A percentile compares a stretch with the other conserved stretches of the same genome.
phyloP scores from a whole-genome alignment of 164 flowering plant species.

The Nelumbo lutea region DNA sequence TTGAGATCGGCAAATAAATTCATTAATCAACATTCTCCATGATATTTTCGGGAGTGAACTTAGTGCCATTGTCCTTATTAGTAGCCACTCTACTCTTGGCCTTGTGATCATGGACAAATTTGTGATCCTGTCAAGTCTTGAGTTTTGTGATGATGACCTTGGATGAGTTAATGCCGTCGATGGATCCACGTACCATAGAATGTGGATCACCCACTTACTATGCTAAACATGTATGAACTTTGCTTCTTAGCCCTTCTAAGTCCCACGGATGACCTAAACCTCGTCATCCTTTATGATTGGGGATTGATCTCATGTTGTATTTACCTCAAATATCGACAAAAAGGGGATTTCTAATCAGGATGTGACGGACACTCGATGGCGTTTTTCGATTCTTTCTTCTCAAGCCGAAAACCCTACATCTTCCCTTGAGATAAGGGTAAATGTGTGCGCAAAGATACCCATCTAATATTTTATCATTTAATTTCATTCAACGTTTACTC shows the following conservation, averaged over 20 bases:
- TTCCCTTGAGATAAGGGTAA: too few relatives aligned
- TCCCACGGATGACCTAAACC: slow-evolving; percentile 71
- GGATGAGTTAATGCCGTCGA: slow-evolving; percentile 70
- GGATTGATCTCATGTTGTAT: slow-evolving; percentile 73
- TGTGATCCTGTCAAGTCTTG: slow-evolving; percentile 68
- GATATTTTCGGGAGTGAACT: slow-evolving; percentile 68
- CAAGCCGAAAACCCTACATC: slow-evolving; percentile 48
- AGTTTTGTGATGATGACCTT: slow-evolving; percentile 76
- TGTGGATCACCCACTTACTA: slow-evolving; percentile 76
- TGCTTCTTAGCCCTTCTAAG: slow-evolving; percentile 78
- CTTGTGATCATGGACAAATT: slow-evolving; percentile 61
- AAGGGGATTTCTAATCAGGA: slow-evolving; percentile 61
- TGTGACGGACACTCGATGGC: slow-evolving; percentile 65
- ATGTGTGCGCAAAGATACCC: too few relatives aligned
- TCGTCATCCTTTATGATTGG: slow-evolving; percentile 84
- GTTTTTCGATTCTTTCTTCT: slow-evolving; percentile 72
- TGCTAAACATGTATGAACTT: slow-evolving; percentile 80
- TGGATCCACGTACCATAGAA: slow-evolving; percentile 79
- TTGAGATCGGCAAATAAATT: not conserved
- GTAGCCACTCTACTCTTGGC: slow-evolving; percentile 69
- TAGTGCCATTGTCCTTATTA: slow-evolving; percentile 69
- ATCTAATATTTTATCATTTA: too few relatives aligned
- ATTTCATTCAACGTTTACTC: too few relatives aligned
- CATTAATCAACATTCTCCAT: slow-evolving; percentile 24
- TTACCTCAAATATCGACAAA: slow-evolving; percentile 58